Evolutionary conservation across 129 eudicot species (phyloP).

Genomic region (Deinandra increscens): DNA sequence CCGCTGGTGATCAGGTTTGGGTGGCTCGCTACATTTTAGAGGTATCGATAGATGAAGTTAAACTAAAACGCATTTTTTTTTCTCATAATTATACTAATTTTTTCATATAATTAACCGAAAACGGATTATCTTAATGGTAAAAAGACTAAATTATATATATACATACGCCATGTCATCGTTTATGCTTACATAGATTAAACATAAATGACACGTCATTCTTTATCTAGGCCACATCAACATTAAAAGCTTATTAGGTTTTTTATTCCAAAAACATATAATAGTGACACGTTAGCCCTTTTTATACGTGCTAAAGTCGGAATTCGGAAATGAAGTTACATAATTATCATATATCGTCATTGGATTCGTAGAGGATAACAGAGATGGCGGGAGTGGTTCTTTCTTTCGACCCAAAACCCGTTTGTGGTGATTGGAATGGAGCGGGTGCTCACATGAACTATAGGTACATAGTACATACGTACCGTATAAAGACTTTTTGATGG

Average conservation of each 20-base stretch:
- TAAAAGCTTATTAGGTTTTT: no score
- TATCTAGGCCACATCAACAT: no score
- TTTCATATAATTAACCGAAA: no score
- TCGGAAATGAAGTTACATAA: not conserved
- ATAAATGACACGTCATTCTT: no score
- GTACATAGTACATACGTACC: conserved; percentile 22
- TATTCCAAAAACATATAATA: no score
- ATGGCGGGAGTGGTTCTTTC: conserved; percentile 67
- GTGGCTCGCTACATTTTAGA: conserved; percentile 82
- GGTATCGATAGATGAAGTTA: conserved; percentile 31
- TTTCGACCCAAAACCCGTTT: conserved; percentile 81
- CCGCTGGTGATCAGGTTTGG: conserved; percentile 83
- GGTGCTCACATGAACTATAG: conserved; percentile 90
- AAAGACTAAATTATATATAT: no score
- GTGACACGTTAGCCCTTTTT: not conserved
- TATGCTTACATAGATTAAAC: no score
- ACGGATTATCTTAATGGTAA: no score
- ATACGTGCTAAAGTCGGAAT: no score
- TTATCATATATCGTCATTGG: not conserved
- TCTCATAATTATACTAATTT: no score
- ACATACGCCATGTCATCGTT: no score
- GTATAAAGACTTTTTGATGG: not conserved
- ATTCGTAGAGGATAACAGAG: conserved; percentile 70
- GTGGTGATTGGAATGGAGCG: conserved; percentile 96
- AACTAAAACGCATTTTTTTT: no score